Base-by-base conservation (phyloP, 495 filamentous ascomycete genomes). In the Tirmania nivea region DNA sequence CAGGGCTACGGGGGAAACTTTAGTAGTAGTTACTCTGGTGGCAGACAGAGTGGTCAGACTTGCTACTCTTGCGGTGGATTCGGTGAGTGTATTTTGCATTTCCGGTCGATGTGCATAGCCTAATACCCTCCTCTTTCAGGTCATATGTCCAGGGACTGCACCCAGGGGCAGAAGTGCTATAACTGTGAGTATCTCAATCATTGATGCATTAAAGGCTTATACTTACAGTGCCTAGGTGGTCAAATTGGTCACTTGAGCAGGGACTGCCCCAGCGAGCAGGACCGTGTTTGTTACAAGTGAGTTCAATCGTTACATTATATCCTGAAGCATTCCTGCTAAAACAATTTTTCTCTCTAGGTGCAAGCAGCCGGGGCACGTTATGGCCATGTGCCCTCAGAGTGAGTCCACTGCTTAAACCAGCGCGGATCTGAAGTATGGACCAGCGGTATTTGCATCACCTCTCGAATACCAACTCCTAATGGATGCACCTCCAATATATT, bases 161-260 rank as follows among this genome's bases (percentile, higher is more conserved):
- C 92, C 49, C 90, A 96, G 64, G 90, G 90, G 54, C 87, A 88
- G 74, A 96, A 96, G 75, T 97, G 90, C 79, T 97, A 97, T 80
- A 96, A 96, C 78, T 97, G 90, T 66, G 25, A 31, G 25, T 31
- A 31, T 7, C 25, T 31, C 25, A 31, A 31, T 31, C 7, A 31
- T 31, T 3, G 25, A 7, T 31, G 25, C 7, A 31, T 31, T 7
- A 31, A n/a, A 31, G 25, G 25, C 25, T 7, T 31, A 31, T 31
- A 31, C 25, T 31, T 3, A 31, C 7, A 31, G 7, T 31, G 7
- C 25, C 25, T 1, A 31, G 25, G 25, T 31, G 90, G 90, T 55
- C 84, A 92, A 69, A 80, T 86, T 51, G 90, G 90, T 56, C 90
- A 96, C 69, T 76, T 95, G 60, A 88, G 83, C 56, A 84, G 90